A percentile compares a stretch with the other conserved stretches of the same genome.
phyloP scores from a whole-genome alignment of 2,329 filamentous ascomycete species.

The Aspergillus persii region DNA sequence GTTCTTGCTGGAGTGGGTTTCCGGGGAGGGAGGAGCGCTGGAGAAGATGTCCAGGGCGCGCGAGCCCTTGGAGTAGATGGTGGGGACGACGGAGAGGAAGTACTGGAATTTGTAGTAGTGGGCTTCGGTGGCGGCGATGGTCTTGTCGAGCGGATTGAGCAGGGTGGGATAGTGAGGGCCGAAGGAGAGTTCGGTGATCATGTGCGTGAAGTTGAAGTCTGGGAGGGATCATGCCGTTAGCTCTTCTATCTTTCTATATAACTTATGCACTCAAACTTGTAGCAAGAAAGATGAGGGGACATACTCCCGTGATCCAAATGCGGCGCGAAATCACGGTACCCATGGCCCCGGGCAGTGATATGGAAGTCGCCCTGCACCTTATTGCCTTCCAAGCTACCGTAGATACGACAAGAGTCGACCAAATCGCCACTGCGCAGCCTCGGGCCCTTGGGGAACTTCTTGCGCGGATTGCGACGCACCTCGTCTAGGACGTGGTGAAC shows the following conservation, averaged over 20 bases:
- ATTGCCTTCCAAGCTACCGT: constrained; percentile 85
- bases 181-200: constrained; percentile 93
- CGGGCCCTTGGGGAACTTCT: constrained; percentile 71
- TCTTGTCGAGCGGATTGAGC: constrained; percentile 90
- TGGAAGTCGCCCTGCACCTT: constrained; percentile 98
- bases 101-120: constrained; percentile 98
- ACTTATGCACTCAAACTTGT: neutral
- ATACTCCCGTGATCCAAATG: constrained; percentile 80
- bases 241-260: neutral
- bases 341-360: constrained; percentile 90
- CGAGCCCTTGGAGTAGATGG: constrained; percentile 71
- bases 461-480: constrained; percentile 64
- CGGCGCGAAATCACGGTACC: constrained; percentile 76
- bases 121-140: constrained; percentile 68
- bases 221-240: neutral
- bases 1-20: constrained; percentile 43
- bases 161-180: constrained; percentile 95
- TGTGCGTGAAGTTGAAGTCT: constrained; percentile 98
- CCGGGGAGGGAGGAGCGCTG: constrained; percentile 34
- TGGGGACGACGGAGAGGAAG: constrained; percentile 92
- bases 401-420: constrained; percentile 81
- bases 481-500: constrained; percentile 84
- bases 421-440: constrained; percentile 54
- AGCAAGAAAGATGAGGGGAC: constrained; percentile 30
- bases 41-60: constrained; percentile 43